Percentiles rank a stretch among this genome's conserved stretches.
phyloP scores from a whole-genome alignment of 1,284 basidiomycete genomes.

The Cystobasidium sp. region DNA sequence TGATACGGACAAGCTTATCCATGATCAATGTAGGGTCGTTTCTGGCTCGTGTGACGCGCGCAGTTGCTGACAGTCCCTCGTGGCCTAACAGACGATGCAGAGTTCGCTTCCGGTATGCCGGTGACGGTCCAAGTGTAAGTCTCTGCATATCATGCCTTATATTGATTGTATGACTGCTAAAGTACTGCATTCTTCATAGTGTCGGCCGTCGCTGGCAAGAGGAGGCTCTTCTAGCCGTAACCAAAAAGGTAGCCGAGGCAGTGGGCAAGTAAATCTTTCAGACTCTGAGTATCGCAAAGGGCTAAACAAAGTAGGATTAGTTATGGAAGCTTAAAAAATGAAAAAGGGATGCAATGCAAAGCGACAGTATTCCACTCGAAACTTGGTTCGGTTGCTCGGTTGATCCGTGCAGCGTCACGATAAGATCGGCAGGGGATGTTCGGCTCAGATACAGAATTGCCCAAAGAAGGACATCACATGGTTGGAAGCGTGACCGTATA shows the following conservation, averaged over 20 bases:
- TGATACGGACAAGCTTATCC: conserved; percentile 24
- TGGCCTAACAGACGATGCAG: conserved; percentile 10
- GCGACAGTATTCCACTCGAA: no score
- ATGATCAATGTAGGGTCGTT: conserved; percentile 20
- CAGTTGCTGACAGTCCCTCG: neutral
- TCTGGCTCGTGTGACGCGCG: neutral
- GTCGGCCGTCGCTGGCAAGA: conserved; percentile 41
- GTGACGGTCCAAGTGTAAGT: conserved; percentile 30
- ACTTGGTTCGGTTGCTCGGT: no score
- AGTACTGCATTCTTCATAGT: neutral
- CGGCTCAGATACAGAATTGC: no score
- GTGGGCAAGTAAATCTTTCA: neutral
- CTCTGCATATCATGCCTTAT: neutral
- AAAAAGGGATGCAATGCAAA: no score
- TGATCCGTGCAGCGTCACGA: no score
- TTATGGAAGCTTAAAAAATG: no score
- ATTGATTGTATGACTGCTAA: neutral
- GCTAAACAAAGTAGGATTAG: no score
- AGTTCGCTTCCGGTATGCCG: conserved; percentile 6
- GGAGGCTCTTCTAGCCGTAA: conserved; percentile 34
- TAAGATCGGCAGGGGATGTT: no score
- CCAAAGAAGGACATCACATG: no score
- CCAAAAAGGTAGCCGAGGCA: conserved; percentile 14
- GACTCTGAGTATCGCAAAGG: neutral
- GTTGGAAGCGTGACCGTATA: no score